Evolutionary conservation across 768 basidiomycete genomes (phyloP).

Genomic region (Leccinum variicolor): DNA sequence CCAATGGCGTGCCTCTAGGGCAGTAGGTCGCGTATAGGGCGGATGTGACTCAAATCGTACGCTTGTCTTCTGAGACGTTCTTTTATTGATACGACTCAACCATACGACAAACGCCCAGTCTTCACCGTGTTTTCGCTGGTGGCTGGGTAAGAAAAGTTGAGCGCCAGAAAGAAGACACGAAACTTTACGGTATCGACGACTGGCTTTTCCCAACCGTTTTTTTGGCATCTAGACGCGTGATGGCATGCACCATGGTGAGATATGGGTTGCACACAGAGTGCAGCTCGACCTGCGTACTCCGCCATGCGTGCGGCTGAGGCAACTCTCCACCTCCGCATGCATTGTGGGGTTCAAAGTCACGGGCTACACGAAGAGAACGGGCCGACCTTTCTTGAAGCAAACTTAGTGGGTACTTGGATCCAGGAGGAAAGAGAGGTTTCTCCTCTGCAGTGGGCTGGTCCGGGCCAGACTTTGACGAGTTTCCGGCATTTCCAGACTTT

Average conservation of each 20-base stretch:
- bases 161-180: not conserved
- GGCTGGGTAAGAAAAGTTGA: slow-evolving; percentile 7
- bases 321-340: not conserved
- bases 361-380: not conserved
- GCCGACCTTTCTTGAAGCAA: slow-evolving; percentile 74
- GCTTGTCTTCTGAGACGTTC: slow-evolving; percentile 62
- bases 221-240: slow-evolving; percentile 62
- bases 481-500: slow-evolving; percentile 88
- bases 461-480: slow-evolving; percentile 56
- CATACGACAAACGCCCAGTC: slow-evolving; percentile 67
- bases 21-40: slow-evolving; percentile 59
- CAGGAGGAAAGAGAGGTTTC: slow-evolving; percentile 73
- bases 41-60: slow-evolving; percentile 76
- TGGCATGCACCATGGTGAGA: not conserved
- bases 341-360: not conserved
- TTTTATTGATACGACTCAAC: slow-evolving; percentile 66
- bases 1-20: slow-evolving; percentile 86
- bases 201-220: slow-evolving; percentile 86
- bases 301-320: not conserved
- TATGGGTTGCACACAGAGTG: not conserved
- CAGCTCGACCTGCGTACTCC: not conserved
- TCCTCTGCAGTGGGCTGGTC: slow-evolving; percentile 28
- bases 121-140: slow-evolving; percentile 44
- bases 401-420: slow-evolving; percentile 80
- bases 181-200: slow-evolving; percentile 64